phyloP scores from a whole-genome alignment of 176 grass and related monocot species.

The Oryza meyeriana region DNA sequence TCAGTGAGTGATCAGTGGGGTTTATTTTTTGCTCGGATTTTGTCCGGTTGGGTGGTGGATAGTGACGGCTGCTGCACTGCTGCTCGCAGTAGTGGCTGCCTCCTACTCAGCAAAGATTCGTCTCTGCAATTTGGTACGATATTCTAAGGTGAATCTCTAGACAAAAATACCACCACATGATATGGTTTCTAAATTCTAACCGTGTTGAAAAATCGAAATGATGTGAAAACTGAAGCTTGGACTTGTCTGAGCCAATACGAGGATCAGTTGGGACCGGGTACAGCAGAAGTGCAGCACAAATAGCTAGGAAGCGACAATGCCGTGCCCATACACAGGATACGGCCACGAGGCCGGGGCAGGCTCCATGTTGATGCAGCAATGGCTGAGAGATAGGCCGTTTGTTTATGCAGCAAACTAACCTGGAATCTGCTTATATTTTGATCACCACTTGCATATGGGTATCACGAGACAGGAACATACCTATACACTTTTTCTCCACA shows the following conservation, averaged over 20 bases:
- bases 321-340: neutral
- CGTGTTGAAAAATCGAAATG: neutral
- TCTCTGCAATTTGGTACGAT: neutral
- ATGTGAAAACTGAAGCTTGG: neutral
- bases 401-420: constrained; percentile 1
- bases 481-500: neutral
- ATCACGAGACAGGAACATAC: neutral
- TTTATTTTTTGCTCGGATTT: neutral
- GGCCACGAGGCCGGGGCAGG: neutral
- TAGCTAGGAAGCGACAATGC: neutral
- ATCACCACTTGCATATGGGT: neutral
- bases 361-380: neutral
- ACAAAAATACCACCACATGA: neutral
- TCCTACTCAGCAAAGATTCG: neutral
- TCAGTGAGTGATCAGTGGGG: neutral
- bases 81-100: neutral
- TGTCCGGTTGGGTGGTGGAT: constrained; percentile 20
- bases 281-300: neutral
- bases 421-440: neutral
- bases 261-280: neutral
- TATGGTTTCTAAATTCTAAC: neutral
- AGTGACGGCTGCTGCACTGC: neutral
- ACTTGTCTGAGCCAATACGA: neutral
- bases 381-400: neutral
- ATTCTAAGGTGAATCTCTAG: neutral